These are phyloP conservation scores for Allodekkera sacchari DNA, from an alignment of 805 yeast genomes.

Conservation along the genomic window DNA sequence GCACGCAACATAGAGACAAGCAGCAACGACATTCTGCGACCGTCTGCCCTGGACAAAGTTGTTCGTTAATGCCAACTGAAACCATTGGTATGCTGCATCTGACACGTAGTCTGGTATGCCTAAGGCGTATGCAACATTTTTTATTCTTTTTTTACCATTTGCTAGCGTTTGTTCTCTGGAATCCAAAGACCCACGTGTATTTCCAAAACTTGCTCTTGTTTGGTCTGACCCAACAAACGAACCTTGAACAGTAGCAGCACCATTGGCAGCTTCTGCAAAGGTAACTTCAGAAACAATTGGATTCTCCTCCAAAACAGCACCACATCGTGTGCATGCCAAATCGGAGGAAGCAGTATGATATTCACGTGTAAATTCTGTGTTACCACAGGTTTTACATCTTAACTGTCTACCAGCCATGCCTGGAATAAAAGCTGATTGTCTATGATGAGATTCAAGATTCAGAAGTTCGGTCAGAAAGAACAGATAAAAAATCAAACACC, in stretches of 20 bases:
- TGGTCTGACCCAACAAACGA: conserved; percentile 88
- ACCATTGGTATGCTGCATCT: conserved; percentile 86
- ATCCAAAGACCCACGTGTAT: conserved; percentile 68
- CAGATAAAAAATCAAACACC: too few species aligned
- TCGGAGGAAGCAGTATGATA: conserved; percentile 60
- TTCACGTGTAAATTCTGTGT: conserved; percentile 44
- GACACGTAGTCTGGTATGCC: conserved; percentile 76
- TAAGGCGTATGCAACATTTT: conserved; percentile 71
- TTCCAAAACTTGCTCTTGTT: conserved; percentile 60
- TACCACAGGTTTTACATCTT: conserved; percentile 38
- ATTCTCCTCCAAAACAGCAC: conserved; percentile 81
- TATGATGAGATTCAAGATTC: too few species aligned
- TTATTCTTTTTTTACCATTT: conserved; percentile 73
- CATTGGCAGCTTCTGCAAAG: conserved; percentile 84
- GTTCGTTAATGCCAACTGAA: conserved; percentile 72
- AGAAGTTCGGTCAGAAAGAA: too few species aligned
- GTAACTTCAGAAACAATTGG: conserved; percentile 94
- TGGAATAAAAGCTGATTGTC: too few species aligned
- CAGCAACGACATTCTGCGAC: conserved; percentile 90
- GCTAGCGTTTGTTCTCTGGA: conserved; percentile 83
- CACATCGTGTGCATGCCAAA: conserved; percentile 74
- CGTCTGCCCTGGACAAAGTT: conserved; percentile 97
- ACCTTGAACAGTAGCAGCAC: conserved; percentile 96
- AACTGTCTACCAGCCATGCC: conserved; percentile 89
- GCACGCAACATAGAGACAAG: conserved; percentile 92